Base-by-base conservation (phyloP, 768 basidiomycete genomes). In the Calocybe cyanea region DNA sequence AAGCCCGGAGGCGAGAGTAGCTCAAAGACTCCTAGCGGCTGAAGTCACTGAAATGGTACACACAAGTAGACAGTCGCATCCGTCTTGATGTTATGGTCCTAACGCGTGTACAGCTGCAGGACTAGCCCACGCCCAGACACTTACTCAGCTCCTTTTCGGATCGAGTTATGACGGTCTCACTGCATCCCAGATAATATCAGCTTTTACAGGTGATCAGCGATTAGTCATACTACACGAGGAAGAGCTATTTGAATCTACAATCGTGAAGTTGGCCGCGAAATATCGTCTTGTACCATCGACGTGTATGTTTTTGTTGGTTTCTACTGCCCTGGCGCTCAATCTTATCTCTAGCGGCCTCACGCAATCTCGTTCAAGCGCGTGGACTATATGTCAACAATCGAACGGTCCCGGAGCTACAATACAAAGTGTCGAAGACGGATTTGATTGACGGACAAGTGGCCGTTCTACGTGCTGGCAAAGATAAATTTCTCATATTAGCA, bases 351-450 rank as follows among this genome's bases (percentile, higher is more conserved):
- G 89, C 79, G 47, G 83, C 80, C 36, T 85, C 87, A 1, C 72
- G 74, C 32, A 71, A 75, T 25, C 71, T 91, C 14, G 71, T 87
- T 21, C 60, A 73, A 37, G 72, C 78, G 1, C 79, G 81, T 19
- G 90, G 89, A 7, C 64, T 92, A 11, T 87, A 87, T 59, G 54
- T 88, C 30, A 93, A 95, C 61, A 81, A 83, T 41, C 45, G 55
- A 4, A 71, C 74, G 6, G 69, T 90, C 21, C 63, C 62, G n/a
- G 80, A 84, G 49, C 49, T 68, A 15, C 66, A 70, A 24, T 66
- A 67, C 40, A 73, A 60, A 23, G 56, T 86, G 13, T 52, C 61
- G 7, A 53, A 53, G 28, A 53, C 59, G 1, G 70, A 80, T 54
- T 71, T 92, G 21, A 65, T 91, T n/a, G 80, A 83, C 53, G 68